These are phyloP conservation scores for Nothophytophthora sp. DNA, from an alignment of 352 stramenopile species.

Conservation along the genomic window DNA sequence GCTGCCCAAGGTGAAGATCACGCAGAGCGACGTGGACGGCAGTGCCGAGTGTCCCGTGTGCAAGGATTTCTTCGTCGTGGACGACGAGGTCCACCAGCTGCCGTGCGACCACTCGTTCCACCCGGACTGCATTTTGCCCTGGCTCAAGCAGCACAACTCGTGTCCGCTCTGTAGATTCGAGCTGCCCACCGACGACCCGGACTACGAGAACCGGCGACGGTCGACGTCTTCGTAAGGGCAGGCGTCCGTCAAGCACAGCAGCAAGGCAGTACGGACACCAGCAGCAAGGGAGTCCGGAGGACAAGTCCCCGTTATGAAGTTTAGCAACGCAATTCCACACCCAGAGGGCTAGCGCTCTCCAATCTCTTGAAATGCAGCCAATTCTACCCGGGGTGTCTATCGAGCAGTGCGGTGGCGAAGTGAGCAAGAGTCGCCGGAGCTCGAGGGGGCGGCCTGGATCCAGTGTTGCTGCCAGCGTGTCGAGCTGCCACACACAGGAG, in stretches of 20 bases:
- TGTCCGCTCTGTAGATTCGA: conserved; percentile 86
- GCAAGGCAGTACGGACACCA: too few species aligned
- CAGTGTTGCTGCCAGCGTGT: too few species aligned
- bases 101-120: conserved; percentile 83
- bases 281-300: too few species aligned
- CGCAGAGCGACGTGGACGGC: conserved; percentile 69
- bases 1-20: conserved; percentile 74
- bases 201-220: conserved; percentile 72
- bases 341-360: too few species aligned
- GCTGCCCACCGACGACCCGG: conserved; percentile 79
- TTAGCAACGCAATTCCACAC: conserved; percentile 1
- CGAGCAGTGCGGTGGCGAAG: not conserved
- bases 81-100: conserved; percentile 73
- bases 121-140: conserved; percentile 85
- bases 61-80: conserved; percentile 84
- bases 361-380: not conserved
- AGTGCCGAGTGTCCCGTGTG: conserved; percentile 85
- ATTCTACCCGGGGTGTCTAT: too few species aligned
- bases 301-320: not conserved
- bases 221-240: conserved; percentile 22
- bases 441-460: conserved; percentile 11
- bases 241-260: too few species aligned
- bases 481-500: too few species aligned
- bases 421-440: not conserved
- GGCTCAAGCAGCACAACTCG: conserved; percentile 90